Conservation (phyloP, 2,329 filamentous ascomycete species). For the Fusarium sp. region DNA sequence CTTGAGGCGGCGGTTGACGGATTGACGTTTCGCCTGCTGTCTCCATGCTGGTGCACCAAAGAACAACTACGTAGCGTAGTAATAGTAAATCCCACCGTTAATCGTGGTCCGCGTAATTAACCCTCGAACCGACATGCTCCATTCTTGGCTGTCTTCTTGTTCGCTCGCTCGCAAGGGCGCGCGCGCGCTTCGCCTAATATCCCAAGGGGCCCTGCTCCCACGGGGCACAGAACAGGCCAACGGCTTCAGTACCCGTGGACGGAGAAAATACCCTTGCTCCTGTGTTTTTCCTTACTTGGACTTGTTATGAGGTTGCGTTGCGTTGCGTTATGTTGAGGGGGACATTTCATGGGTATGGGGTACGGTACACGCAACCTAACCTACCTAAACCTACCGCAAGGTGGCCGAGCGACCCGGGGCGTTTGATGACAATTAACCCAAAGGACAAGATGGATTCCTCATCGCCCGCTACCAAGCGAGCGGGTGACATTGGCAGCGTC, state of each 20-base stretch:
- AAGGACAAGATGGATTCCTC: background rate
- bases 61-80: background rate
- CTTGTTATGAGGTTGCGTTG: conserved; percentile 21
- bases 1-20: conserved; percentile 14
- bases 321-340: background rate
- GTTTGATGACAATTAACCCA: conserved; percentile 15
- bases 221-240: conserved; percentile 12
- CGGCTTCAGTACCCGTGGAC: conserved; percentile 26
- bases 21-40: background rate
- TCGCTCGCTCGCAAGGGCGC: background rate
- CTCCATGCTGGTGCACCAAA: background rate
- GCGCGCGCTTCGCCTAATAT: conserved; percentile 23
- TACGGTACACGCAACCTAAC: background rate
- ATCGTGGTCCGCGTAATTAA: background rate
- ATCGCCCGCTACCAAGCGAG: conserved; percentile 14
- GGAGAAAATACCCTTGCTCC: conserved; percentile 31
- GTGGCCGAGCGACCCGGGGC: conserved; percentile 1
- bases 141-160: background rate
- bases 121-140: background rate
- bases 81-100: background rate
- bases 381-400: too few relatives aligned
- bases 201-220: conserved; percentile 3
- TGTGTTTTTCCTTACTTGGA: conserved; percentile 14
- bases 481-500: conserved; percentile 15
- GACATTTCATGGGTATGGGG: background rate